These are phyloP conservation scores for Mimosa pudica DNA, from an alignment of 306 rosid genomes.

Conservation along the genomic window DNA sequence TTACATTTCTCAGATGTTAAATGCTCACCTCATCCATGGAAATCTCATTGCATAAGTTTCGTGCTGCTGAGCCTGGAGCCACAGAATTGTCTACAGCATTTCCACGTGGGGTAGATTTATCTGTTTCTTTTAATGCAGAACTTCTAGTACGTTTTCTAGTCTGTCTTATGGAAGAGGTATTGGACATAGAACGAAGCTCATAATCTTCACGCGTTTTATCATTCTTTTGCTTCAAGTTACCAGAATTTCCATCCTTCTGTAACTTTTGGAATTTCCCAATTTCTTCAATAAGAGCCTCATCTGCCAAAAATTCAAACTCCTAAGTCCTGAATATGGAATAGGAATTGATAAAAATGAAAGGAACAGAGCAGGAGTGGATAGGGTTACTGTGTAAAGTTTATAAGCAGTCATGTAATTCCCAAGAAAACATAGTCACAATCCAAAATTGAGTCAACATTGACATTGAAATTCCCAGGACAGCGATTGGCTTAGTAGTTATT, in stretches of 20 bases:
- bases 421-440: conserved; percentile 32
- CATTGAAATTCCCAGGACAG: conserved; percentile 16
- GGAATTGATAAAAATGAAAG: conserved; percentile 13
- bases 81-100: conserved; percentile 39
- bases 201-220: conserved; percentile 35
- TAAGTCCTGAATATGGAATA: conserved; percentile 36
- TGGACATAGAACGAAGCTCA: conserved; percentile 30
- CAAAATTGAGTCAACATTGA: conserved; percentile 12
- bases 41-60: conserved; percentile 42
- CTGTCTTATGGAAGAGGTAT: conserved; percentile 42
- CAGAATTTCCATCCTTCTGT: conserved; percentile 43
- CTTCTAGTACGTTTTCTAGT: conserved; percentile 55
- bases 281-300: conserved; percentile 66
- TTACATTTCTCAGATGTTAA: conserved; percentile 8
- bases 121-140: conserved; percentile 42
- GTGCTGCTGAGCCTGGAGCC: conserved; percentile 39
- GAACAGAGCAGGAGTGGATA: not conserved
- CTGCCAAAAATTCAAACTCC: conserved; percentile 52
- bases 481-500: conserved; percentile 23
- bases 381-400: conserved; percentile 7
- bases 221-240: conserved; percentile 36
- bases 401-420: conserved; percentile 6
- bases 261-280: conserved; percentile 56
- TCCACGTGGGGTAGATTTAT: conserved; percentile 35
- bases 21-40: conserved; percentile 39